These are phyloP conservation scores for Mucor indicus DNA, from an alignment of 371 early-diverging fungal species.

Conservation along the genomic window DNA sequence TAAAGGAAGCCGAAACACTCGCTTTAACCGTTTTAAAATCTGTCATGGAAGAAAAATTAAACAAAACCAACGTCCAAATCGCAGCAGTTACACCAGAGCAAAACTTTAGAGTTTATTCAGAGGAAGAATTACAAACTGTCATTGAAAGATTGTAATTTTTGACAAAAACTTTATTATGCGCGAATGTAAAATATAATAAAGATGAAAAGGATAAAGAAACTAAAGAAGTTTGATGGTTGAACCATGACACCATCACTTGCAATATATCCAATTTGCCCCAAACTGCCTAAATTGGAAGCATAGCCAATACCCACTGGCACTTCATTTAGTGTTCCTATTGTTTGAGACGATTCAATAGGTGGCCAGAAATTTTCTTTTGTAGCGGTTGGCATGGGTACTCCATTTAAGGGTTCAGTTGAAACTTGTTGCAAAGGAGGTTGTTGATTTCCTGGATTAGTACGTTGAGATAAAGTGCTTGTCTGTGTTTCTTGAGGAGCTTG, in stretches of 20 bases:
- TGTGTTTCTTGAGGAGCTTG: no score
- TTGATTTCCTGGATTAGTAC: neutral
- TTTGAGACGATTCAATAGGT: neutral
- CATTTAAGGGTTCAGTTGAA: neutral
- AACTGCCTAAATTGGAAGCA: neutral
- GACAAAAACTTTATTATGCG: neutral
- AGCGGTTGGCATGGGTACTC: no score
- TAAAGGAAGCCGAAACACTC: constrained; percentile 86
- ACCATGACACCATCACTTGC: neutral
- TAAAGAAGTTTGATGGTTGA: constrained; percentile 5
- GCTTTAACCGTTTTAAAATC: constrained; percentile 97
- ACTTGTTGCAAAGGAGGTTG: neutral
- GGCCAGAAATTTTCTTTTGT: no score
- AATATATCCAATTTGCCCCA: constrained; percentile 10
- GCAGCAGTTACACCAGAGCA: constrained; percentile 84
- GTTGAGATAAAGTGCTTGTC: no score
- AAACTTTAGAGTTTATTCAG: constrained; percentile 75
- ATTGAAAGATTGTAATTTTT: constrained; percentile 58
- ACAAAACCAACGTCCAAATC: constrained; percentile 92
- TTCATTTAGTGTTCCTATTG: neutral
- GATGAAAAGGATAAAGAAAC: constrained; percentile 1
- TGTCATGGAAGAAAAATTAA: constrained; percentile 99
- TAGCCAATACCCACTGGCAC: neutral
- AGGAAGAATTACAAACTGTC: constrained; percentile 68
- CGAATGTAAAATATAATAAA: neutral